Conservation (phyloP, 176 grass and related monocot genomes). For the Triticum urartu region DNA sequence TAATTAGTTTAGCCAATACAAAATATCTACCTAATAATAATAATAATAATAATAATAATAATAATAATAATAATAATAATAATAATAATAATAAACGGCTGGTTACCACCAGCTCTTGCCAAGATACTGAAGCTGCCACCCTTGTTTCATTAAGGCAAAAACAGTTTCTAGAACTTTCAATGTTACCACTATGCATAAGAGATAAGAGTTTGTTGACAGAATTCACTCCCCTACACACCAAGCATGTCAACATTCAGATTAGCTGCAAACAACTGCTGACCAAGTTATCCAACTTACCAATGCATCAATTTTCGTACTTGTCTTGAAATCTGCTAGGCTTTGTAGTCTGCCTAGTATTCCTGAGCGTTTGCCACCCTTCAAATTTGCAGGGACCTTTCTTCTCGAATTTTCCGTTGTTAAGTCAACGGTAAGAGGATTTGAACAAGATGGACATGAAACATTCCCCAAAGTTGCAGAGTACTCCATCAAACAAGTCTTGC, state of each 20-base stretch:
- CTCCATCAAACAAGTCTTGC: constrained; percentile 84
- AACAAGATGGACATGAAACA: constrained; percentile 80
- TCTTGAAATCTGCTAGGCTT: constrained; percentile 65
- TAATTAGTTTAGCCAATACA: background rate
- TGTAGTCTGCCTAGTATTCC: constrained; percentile 79
- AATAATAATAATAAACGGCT: background rate
- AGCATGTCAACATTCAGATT: background rate
- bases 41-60: background rate
- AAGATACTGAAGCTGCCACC: background rate
- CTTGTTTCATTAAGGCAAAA: background rate
- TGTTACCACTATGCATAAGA: background rate
- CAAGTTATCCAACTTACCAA: constrained; percentile 59
- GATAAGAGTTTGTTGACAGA: background rate
- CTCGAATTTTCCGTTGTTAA: constrained; percentile 48
- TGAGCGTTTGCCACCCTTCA: constrained; percentile 62
- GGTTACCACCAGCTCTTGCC: too few species aligned
- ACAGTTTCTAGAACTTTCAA: background rate
- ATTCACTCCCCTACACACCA: constrained; percentile 1
- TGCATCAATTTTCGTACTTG: constrained; percentile 95
- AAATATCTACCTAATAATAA: background rate
- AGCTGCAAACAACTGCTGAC: background rate
- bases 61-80: background rate
- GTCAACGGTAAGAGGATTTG: constrained; percentile 75
- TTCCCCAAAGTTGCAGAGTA: constrained; percentile 66
- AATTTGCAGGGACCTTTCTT: constrained; percentile 35